These are phyloP conservation scores for Pittosporum tobira DNA, from an alignment of 129 eudicot genomes.

Conservation along the genomic window DNA sequence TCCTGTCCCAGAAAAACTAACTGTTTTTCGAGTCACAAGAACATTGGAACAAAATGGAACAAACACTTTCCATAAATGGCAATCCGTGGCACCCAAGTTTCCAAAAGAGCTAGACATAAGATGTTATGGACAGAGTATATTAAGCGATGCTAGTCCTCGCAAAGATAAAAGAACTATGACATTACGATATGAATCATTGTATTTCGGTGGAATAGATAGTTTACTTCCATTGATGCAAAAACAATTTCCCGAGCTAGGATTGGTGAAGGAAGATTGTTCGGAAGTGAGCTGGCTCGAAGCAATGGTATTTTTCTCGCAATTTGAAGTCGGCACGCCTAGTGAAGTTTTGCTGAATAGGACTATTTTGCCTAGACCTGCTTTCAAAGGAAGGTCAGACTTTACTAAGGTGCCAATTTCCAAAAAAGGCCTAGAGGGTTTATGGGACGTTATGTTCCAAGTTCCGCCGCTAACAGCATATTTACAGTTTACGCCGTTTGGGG, in stretches of 20 bases:
- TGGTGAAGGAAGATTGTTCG: slow-evolving; percentile 28
- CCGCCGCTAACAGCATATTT: too few species aligned
- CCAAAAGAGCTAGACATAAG: slow-evolving; percentile 36
- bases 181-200: slow-evolving; percentile 34
- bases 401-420: too few species aligned
- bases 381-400: too few species aligned
- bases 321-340: too few species aligned
- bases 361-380: too few species aligned
- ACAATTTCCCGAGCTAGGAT: slow-evolving; percentile 36
- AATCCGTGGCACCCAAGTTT: slow-evolving; percentile 24
- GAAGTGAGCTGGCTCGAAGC: slow-evolving; percentile 63
- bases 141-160: slow-evolving; percentile 22
- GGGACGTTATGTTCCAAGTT: too few species aligned
- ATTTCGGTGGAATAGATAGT: slow-evolving; percentile 34
- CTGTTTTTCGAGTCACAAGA: slow-evolving; percentile 27
- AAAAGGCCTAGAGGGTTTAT: too few species aligned
- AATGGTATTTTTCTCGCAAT: too few species aligned
- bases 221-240: slow-evolving; percentile 24
- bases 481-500: too few species aligned
- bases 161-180: slow-evolving; percentile 27
- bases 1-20: slow-evolving; percentile 37
- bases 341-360: too few species aligned
- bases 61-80: slow-evolving; percentile 43
- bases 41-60: slow-evolving; percentile 36
- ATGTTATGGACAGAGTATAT: slow-evolving; percentile 41